Percentiles rank a stretch among this genome's conserved stretches.
phyloP scores from a whole-genome alignment of 1,139 yeast genomes.

The Protomyces macrosporus region DNA sequence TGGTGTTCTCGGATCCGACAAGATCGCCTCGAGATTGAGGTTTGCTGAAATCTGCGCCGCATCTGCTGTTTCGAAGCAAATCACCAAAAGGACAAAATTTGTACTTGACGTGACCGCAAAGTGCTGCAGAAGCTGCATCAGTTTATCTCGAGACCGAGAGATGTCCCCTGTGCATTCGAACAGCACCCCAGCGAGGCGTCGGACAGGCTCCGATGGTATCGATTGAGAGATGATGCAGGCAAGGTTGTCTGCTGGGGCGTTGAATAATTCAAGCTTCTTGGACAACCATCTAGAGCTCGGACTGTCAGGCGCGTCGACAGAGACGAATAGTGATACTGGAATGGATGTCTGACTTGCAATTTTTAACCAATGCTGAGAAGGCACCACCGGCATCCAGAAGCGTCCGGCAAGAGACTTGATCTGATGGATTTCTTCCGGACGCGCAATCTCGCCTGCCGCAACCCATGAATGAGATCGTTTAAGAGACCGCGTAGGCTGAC shows the following conservation, averaged over 20 bases:
- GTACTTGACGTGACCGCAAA: conserved; percentile 2
- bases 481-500: background rate
- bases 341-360: background rate
- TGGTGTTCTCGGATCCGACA: conserved; percentile 12
- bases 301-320: background rate
- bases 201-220: background rate
- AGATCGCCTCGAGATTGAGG: background rate
- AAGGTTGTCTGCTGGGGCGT: background rate
- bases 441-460: background rate
- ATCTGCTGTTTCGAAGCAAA: background rate
- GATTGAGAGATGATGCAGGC: background rate
- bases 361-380: background rate
- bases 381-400: conserved; percentile 6
- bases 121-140: conserved; percentile 1
- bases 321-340: background rate
- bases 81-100: background rate
- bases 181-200: background rate
- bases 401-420: conserved; percentile 1
- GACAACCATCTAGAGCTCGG: conserved; percentile 7
- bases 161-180: conserved; percentile 3
- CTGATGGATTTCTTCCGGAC: background rate
- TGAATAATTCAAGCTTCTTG: conserved; percentile 1
- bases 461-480: background rate
- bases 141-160: background rate
- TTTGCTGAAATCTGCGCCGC: background rate